These are phyloP conservation scores for Lyophyllum semitale DNA, from an alignment of 768 basidiomycete genomes.

Conservation along the genomic window DNA sequence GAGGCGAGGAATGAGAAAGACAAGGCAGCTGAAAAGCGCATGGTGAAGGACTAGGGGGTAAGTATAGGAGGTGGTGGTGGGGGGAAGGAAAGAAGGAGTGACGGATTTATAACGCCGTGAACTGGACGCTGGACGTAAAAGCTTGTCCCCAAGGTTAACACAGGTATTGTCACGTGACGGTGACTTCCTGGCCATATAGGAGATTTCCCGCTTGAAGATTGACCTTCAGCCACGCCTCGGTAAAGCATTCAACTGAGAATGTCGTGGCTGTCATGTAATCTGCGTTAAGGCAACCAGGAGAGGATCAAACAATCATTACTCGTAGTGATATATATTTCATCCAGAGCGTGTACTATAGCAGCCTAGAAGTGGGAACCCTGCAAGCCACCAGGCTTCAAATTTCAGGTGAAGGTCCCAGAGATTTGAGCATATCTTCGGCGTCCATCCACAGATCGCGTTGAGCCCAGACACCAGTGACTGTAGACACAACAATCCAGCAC, in stretches of 20 bases:
- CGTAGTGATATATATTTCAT: background rate
- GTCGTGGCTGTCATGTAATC: background rate
- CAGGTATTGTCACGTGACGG: constrained; percentile 17
- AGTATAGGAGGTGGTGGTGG: constrained; percentile 15
- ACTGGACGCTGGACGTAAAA: constrained; percentile 16
- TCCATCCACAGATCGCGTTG: constrained; percentile 84
- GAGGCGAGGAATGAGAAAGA: constrained; percentile 55
- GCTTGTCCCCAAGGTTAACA: constrained; percentile 9
- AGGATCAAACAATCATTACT: background rate
- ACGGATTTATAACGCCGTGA: constrained; percentile 21
- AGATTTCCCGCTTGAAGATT: background rate
- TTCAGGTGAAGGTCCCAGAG: constrained; percentile 11
- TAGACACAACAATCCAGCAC: constrained; percentile 76
- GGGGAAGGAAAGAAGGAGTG: constrained; percentile 15
- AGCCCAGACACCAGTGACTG: constrained; percentile 69
- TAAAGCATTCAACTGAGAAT: background rate
- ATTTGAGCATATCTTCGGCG: constrained; percentile 54
- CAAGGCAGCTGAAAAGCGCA: constrained; percentile 44
- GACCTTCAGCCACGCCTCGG: background rate
- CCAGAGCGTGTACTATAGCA: background rate
- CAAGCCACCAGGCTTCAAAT: constrained; percentile 1
- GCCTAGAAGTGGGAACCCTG: background rate
- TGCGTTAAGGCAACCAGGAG: background rate
- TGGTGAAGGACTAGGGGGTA: constrained; percentile 26
- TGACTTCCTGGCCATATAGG: background rate